A percentile compares a stretch with the other conserved stretches of the same genome.
Evolutionary conservation across 2,329 filamentous ascomycete genomes (phyloP).

Genomic region (Huntiella moniliformis): DNA sequence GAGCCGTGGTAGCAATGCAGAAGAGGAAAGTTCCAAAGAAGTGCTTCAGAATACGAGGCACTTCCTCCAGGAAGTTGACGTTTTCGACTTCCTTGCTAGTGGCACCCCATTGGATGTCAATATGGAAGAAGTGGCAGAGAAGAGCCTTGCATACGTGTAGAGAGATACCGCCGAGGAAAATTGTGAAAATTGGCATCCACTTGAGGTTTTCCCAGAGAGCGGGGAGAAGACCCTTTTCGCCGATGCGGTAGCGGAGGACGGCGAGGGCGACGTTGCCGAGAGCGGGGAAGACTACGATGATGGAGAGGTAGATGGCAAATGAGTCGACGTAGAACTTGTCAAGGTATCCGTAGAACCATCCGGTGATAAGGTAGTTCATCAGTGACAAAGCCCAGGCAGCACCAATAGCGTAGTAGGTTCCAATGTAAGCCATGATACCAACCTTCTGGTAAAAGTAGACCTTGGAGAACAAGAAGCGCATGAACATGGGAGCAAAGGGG

Average conservation of each 20-base stretch:
- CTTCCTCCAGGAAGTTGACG: conserved; percentile 36
- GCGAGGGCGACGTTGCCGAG: conserved; percentile 43
- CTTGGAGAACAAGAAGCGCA: conserved; percentile 37
- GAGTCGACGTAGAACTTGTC: conserved; percentile 51
- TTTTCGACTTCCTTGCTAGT: conserved; percentile 39
- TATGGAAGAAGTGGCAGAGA: conserved; percentile 24
- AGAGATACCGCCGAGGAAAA: conserved; percentile 27
- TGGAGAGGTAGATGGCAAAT: conserved; percentile 43
- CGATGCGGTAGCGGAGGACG: conserved; percentile 41
- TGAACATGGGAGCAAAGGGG: conserved; percentile 47
- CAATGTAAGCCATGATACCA: conserved; percentile 52
- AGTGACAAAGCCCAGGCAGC: conserved; percentile 47
- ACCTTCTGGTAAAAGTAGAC: conserved; percentile 49
- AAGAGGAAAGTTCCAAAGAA: conserved; percentile 34
- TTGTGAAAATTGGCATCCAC: conserved; percentile 37
- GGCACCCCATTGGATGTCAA: conserved; percentile 32
- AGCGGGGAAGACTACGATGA: conserved; percentile 46
- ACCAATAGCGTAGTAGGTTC: conserved; percentile 54
- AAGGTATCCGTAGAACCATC: conserved; percentile 49
- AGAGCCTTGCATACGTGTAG: conserved; percentile 24
- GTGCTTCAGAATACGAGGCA: conserved; percentile 32
- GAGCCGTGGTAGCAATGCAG: conserved; percentile 24
- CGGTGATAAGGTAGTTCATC: conserved; percentile 52
- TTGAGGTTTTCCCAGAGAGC: conserved; percentile 36
- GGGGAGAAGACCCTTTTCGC: conserved; percentile 30